Evolutionary conservation across 805 yeast species (phyloP), one percentile per base, ranked within the genome.

Genomic region (Kazachstania viticola): DNA sequence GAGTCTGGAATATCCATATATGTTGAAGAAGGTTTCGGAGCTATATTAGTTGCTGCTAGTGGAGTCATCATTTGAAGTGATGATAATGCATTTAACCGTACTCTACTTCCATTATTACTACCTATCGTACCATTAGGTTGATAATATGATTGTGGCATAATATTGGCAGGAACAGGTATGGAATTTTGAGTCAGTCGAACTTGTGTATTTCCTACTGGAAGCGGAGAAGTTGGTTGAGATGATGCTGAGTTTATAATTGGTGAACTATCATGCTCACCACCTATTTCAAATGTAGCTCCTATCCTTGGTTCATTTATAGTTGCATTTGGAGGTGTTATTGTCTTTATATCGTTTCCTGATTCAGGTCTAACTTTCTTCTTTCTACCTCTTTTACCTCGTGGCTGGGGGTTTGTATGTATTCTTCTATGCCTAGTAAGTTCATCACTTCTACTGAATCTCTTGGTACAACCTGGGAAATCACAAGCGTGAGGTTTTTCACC

Each of bases 401-500:
- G 71, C 33, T 73, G 72, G 13, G 84, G 81, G 43, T 78, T 78
- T 16, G 75, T 72, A 51, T 79, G 87, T 36, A 78, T 79, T 37
- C 85, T 62, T 30, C 71, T 61, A 51, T 79, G 88, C 49, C 88
- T 65, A 11, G 84, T 79, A 32, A 79, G 59, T 49, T 79, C 88
- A 52, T 79, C 88, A 19, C 78, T 71, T 35, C 88, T 60, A 29
- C 79, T 69, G 46, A 79, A 79, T 37, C 68, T 63, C 56, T 79
- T 79, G 35, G 65, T 60, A 51, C 88, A 79, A 0, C 80, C 80
- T 0, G 79, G 79, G 42, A 66, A 79, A 17, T 73, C 67, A 55
- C 87, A 79, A n/a, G 67, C 69, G 52, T 79, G 85, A 3, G 88
- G 88, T 49, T 75, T 78, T 47, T 79, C 87, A 17, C 88, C 88